Conservation (phyloP, 2,329 filamentous ascomycete genomes). For the Leptoxyphium fumago region DNA sequence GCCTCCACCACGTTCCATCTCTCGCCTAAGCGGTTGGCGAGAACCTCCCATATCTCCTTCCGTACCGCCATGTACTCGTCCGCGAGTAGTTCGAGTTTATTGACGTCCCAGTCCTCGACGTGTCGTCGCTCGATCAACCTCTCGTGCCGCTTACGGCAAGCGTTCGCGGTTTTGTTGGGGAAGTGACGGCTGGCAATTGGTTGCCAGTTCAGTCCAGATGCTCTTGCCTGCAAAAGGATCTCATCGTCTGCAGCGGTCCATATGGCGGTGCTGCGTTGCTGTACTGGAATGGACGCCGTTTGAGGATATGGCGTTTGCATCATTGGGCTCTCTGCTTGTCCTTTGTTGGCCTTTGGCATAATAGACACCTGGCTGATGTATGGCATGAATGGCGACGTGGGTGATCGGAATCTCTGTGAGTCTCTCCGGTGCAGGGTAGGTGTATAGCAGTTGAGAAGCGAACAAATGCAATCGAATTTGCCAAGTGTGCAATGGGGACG, state of each 20-base stretch:
- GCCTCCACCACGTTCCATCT: conserved; percentile 58
- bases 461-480: neutral
- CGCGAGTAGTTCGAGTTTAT: conserved; percentile 59
- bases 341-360: conserved; percentile 32
- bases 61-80: conserved; percentile 67
- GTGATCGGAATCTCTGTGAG: too few relatives aligned
- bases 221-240: conserved; percentile 54
- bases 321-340: conserved; percentile 7
- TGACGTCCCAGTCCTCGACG: conserved; percentile 63
- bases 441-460: neutral
- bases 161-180: conserved; percentile 61
- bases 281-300: conserved; percentile 16
- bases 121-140: conserved; percentile 61
- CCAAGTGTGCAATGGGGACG: too few relatives aligned
- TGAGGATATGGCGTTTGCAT: conserved; percentile 17
- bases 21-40: conserved; percentile 48
- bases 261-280: conserved; percentile 25
- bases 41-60: conserved; percentile 64
- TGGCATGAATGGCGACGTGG: conserved; percentile 11
- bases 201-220: conserved; percentile 67
- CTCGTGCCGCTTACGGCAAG: conserved; percentile 81
- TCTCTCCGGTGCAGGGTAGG: neutral
- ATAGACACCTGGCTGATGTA: conserved; percentile 14
- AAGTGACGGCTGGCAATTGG: conserved; percentile 67
- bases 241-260: conserved; percentile 67